phyloP scores from a whole-genome alignment of 179 eudicot genomes.

The Silene vulgaris region DNA sequence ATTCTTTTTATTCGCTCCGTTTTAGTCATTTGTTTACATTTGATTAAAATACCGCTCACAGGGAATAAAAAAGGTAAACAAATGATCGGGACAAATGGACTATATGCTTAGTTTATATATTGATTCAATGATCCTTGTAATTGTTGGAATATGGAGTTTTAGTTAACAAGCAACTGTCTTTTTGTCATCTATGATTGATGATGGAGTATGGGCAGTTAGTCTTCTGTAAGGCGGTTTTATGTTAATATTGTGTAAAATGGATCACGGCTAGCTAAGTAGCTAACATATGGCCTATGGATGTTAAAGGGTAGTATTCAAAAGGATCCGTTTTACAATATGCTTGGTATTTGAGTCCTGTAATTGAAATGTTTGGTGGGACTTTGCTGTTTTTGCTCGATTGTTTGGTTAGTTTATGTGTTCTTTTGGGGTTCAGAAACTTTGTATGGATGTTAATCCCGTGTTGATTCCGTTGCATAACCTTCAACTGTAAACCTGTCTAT shows the following conservation, averaged over 20 bases:
- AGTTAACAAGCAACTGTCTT: background rate
- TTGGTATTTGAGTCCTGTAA: background rate
- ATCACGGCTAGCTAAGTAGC: too few relatives aligned
- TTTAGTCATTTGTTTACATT: background rate
- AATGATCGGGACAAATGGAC: background rate
- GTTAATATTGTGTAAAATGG: too few relatives aligned
- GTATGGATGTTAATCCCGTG: conserved; percentile 3
- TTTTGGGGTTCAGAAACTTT: background rate
- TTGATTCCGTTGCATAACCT: background rate
- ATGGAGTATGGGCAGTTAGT: too few relatives aligned
- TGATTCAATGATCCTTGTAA: background rate
- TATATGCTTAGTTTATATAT: background rate
- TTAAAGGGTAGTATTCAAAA: too few relatives aligned
- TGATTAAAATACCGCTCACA: too few relatives aligned
- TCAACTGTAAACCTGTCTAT: background rate
- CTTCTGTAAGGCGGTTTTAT: too few relatives aligned
- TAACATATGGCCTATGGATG: too few relatives aligned
- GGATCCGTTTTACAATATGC: too few relatives aligned
- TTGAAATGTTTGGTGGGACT: background rate
- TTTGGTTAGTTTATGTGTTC: background rate
- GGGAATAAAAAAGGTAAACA: too few relatives aligned
- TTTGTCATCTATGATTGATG: background rate
- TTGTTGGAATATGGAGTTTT: background rate
- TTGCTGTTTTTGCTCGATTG: background rate
- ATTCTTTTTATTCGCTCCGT: background rate